Conservation (phyloP, 75 land plant species). For the Cryptomeria japonica region DNA sequence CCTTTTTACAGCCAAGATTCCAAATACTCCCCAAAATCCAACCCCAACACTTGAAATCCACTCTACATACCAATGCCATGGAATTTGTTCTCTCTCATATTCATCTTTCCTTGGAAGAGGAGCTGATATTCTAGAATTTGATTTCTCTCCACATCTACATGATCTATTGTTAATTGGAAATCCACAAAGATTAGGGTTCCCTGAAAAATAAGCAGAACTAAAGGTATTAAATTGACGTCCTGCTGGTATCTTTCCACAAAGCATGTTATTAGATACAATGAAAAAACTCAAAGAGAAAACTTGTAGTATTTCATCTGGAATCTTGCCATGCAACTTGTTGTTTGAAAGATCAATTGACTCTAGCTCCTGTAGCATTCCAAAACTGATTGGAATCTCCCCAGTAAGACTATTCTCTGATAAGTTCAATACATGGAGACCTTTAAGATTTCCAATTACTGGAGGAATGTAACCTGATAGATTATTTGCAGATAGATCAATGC, state of each 20-base stretch:
- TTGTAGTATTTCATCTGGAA: background rate
- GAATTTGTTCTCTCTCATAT: no score
- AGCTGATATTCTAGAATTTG: no score
- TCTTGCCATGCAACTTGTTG: slow-evolving; percentile 1
- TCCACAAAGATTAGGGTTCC: background rate
- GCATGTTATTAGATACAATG: slow-evolving; percentile 14
- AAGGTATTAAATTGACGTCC: background rate
- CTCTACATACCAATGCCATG: no score
- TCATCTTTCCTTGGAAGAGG: no score
- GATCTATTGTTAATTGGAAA: background rate
- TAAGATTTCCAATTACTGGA: background rate
- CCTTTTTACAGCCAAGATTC: no score
- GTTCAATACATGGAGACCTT: background rate
- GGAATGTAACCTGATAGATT: slow-evolving; percentile 8
- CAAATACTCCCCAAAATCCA: no score
- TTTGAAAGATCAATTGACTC: slow-evolving; percentile 3
- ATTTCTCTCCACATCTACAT: no score
- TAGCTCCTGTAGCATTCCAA: no score
- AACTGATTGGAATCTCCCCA: background rate
- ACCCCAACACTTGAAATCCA: no score
- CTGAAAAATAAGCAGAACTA: background rate
- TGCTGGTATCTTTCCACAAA: slow-evolving; percentile 2
- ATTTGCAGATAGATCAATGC: slow-evolving; percentile 12
- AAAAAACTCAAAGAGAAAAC: no score
- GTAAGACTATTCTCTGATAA: slow-evolving; percentile 11